phyloP scores from a whole-genome alignment of 1,284 basidiomycete species.

The Apiotrichum sp. region DNA sequence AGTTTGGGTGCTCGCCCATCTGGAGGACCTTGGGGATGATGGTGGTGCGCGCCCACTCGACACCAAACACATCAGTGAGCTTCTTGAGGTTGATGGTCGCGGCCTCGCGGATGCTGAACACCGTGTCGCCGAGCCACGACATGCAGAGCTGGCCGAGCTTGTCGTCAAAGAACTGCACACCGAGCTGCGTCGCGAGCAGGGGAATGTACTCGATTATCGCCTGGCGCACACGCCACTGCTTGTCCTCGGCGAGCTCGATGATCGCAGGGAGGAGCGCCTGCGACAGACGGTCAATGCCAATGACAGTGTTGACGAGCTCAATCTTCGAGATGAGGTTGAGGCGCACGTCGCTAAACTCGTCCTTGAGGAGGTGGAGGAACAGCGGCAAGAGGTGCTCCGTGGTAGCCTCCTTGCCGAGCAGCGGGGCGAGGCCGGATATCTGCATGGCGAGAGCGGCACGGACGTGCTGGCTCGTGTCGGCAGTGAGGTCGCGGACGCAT shows the following conservation, averaged over 20 bases:
- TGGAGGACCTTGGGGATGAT: conserved; percentile 97
- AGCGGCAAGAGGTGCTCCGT: conserved; percentile 95
- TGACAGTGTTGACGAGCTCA: conserved; percentile 94
- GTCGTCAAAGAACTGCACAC: conserved; percentile 96
- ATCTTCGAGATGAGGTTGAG: conserved; percentile 98
- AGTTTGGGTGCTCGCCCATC: conserved; percentile 97
- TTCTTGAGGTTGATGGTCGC: conserved; percentile 97
- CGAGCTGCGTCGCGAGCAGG: conserved; percentile 92
- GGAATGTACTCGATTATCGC: conserved; percentile 99
- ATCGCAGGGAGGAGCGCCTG: conserved; percentile 97
- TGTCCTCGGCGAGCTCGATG: conserved; percentile 97
- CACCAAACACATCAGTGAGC: conserved; percentile 96
- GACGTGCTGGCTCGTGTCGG: conserved; percentile 94
- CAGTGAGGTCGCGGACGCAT: conserved; percentile 91
- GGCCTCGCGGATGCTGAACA: conserved; percentile 96
- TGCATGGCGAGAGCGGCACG: conserved; percentile 93
- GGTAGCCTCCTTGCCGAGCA: conserved; percentile 89
- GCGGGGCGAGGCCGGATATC: conserved; percentile 93
- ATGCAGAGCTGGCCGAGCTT: conserved; percentile 95
- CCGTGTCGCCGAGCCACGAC: conserved; percentile 98
- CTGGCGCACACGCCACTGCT: conserved; percentile 99
- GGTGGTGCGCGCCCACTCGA: conserved; percentile 90
- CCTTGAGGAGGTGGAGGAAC: conserved; percentile 94
- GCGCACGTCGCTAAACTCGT: conserved; percentile 97
- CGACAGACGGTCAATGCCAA: conserved; percentile 92